Evolutionary conservation across 345 rosid species (phyloP), one percentile per base, ranked within the genome.

Genomic region (Lepidium africanum): DNA sequence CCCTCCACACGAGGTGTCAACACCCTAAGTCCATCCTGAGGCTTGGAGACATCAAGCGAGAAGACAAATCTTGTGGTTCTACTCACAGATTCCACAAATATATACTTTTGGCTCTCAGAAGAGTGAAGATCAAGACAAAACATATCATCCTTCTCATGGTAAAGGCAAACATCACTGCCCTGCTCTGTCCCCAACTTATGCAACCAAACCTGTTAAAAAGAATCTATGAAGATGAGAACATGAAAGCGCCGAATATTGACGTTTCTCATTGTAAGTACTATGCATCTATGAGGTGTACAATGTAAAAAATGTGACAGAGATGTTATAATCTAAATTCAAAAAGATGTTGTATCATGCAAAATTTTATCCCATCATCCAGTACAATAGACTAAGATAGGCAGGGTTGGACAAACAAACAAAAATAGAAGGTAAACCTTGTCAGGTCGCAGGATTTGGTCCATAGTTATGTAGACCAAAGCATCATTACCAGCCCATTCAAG

Each of bases 131-230:
- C 83, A 69, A 93, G 76, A 69, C 87, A 82, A 78, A 87, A 93
- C 79, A 76, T 90, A 57, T 90, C 96, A 81, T 93, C 94, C 79
- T 88, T 81, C 80, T 93, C 97, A 39, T 90, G 94, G 72, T 90
- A 88, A 61, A 93, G 89, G 80, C 96, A 84, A 10, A 69, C 48
- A 70, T 93, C 98, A 74, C 64, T 81, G 32, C 83, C 74, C 43
- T 86, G 97, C 33, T 84, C 88, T 2, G 92, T 79, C 59, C 85
- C 97, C 84, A 93, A 59, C 83, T 83, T 85, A 78, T 93, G 98
- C 58, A 90, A 78, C 98, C 98, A 93, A 42, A 74, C 94, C 97
- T 93, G 71, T 71, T 21, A 72, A 43, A 35, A 36, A 76, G 63
- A 76, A 41, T 8, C 47, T 62, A 64, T 3, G 17, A 59, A 16